Base-by-base conservation (phyloP, 306 rosid genomes). In the Mucuna pruriens region DNA sequence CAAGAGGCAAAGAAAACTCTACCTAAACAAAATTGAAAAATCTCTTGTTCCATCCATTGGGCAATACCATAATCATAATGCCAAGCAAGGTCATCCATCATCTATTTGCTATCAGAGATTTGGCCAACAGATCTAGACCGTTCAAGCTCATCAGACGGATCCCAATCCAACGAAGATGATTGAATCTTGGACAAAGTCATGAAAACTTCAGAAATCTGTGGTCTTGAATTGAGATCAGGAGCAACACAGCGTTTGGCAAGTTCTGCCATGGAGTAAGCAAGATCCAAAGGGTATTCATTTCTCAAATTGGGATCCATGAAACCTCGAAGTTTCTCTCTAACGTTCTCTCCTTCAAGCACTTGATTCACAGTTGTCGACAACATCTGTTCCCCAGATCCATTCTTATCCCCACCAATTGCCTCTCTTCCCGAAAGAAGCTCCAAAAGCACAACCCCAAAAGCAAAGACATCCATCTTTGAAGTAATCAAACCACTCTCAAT, bases 341-440 rank as follows among this genome's bases (percentile, higher is more conserved):
- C 92, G 58, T 79, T 78, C 7, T 89, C 92, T 9, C 92, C 97
- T 83, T 90, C 90, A 62, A 92, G 83, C 33, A 85, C 89, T 2
- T 64, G 63, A 29, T 42, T 83, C 44, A 82, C 80, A 54, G 48
- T 65, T 2, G 20, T 49, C 6, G 80, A 82, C 12, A 92, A 82
- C 58, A 88, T 11, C 34, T 75, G 45, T 17, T 80, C 83, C 15
- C 49, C 78, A 16, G 69, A 58, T 6, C 33, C 88, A 44, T 25
- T 57, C 39, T 79, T 58, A 2, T 70, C 63, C 5, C 45, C 78
- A 71, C 36, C 44, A 62, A 33, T 6, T 2, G 93, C 97, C 66
- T 85, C 90, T 71, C 79, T 89, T 22, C 97, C 95, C 0, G 97
- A 90, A 72, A 89, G 87, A 39, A 92, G 83, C 89, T 90, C 97